phyloP scores from a whole-genome alignment of 208 protist genomes.

The Herpetomonas samuelpessoai region DNA sequence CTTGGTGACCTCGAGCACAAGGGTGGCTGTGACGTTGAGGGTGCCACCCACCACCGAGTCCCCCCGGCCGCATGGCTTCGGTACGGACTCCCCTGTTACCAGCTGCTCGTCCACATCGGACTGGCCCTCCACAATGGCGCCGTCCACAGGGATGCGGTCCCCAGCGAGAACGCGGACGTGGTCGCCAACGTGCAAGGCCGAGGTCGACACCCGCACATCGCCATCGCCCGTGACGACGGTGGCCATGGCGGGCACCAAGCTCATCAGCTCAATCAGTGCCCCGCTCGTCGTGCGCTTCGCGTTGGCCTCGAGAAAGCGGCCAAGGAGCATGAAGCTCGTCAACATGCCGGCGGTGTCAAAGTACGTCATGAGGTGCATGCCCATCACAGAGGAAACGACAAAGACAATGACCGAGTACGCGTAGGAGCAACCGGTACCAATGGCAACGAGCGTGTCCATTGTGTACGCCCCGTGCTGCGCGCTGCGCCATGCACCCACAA shows the following conservation, averaged over 20 bases:
- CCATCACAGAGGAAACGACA: slow-evolving; percentile 22
- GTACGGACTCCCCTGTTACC: slow-evolving; percentile 93
- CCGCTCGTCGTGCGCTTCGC: slow-evolving; percentile 92
- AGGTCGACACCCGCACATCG: slow-evolving; percentile 26
- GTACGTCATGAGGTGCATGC: slow-evolving; percentile 58
- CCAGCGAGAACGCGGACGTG: slow-evolving; percentile 88
- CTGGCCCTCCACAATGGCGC: slow-evolving; percentile 70
- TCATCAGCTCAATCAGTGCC: slow-evolving; percentile 87
- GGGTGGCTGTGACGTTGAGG: slow-evolving; percentile 61
- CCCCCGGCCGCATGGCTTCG: slow-evolving; percentile 51
- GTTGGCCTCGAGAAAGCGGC: slow-evolving; percentile 93
- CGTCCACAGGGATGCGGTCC: slow-evolving; percentile 92
- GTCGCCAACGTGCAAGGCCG: slow-evolving; percentile 36
- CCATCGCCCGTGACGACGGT: slow-evolving; percentile 26
- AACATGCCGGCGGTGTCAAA: slow-evolving; percentile 96
- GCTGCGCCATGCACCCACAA: slow-evolving; percentile 55
- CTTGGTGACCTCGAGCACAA: slow-evolving; percentile 60
- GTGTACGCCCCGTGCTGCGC: slow-evolving; percentile 63
- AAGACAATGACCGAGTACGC: slow-evolving; percentile 57
- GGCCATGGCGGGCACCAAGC: slow-evolving; percentile 60
- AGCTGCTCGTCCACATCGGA: slow-evolving; percentile 94
- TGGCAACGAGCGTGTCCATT: slow-evolving; percentile 88
- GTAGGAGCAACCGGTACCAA: slow-evolving; percentile 78
- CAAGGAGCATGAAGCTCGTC: slow-evolving; percentile 95
- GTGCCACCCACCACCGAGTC: slow-evolving; percentile 74